Conservation (phyloP, 2,329 filamentous ascomycete genomes). For the Leptographium wingfieldii region DNA sequence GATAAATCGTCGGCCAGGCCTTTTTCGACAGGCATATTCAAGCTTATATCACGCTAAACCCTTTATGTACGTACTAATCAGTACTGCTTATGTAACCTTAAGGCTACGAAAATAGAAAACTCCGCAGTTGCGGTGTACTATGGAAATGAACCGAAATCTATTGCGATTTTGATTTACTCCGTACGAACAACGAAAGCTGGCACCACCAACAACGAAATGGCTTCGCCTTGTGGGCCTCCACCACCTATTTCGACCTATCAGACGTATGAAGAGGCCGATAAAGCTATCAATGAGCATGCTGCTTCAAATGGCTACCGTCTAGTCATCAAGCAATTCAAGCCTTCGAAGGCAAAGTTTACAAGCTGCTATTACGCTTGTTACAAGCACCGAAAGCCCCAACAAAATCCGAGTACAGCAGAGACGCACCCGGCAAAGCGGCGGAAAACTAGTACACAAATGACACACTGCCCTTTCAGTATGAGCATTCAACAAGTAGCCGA, state of each 20-base stretch:
- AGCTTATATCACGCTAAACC: too few relatives aligned
- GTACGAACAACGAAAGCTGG: background rate
- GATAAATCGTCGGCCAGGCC: too few relatives aligned
- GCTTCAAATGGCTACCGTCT: background rate
- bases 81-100: too few relatives aligned
- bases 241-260: background rate
- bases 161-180: too few relatives aligned
- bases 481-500: background rate
- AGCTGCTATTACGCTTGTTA: background rate
- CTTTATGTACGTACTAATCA: too few relatives aligned
- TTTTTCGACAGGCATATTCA: too few relatives aligned
- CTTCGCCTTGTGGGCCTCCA: background rate
- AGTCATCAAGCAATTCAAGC: background rate
- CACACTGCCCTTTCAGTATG: background rate
- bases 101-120: too few relatives aligned
- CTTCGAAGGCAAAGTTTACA: background rate
- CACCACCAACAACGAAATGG: background rate
- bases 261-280: background rate
- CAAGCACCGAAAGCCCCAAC: background rate
- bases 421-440: background rate
- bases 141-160: background rate
- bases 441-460: background rate
- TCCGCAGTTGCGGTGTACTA: too few relatives aligned
- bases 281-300: background rate
- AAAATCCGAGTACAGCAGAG: background rate